Evolutionary conservation across 192 early-diverging fungal genomes (phyloP).

Genomic region (Backusella macrospora): DNA sequence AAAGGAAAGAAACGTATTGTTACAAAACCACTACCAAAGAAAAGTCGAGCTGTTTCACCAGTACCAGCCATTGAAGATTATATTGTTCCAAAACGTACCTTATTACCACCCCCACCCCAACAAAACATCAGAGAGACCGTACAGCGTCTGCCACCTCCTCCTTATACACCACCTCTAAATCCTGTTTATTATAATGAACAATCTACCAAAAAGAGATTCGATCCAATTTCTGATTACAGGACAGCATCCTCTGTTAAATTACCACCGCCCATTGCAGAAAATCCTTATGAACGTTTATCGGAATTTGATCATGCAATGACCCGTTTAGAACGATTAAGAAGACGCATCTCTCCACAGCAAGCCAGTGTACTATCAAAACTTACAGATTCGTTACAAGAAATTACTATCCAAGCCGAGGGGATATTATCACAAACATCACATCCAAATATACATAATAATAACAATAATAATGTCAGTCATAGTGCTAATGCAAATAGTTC

Average conservation of each 20-base stretch:
- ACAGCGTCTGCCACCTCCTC: neutral
- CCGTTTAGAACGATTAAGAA: conserved; percentile 17
- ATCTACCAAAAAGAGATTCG: neutral
- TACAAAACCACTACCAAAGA: neutral
- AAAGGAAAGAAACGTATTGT: neutral
- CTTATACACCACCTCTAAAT: neutral
- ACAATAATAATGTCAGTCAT: neutral
- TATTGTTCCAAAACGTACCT: conserved; percentile 42
- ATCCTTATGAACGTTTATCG: neutral
- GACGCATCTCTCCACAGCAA: conserved; percentile 1
- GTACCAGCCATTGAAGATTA: conserved; percentile 60
- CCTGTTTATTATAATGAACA: neutral
- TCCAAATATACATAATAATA: neutral
- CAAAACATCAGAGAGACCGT: neutral
- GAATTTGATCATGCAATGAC: conserved; percentile 23
- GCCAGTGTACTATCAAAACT: neutral
- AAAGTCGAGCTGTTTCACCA: neutral
- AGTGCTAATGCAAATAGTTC: neutral
- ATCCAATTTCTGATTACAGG: conserved; percentile 30
- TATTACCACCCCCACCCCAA: neutral
- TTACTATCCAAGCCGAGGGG: conserved; percentile 13
- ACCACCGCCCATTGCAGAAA: neutral
- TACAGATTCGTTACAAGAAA: neutral
- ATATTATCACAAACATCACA: conserved; percentile 1
- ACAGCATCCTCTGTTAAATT: neutral